Percentiles rank a stretch among this genome's conserved stretches.
These are phyloP conservation scores for Periconia sp. DNA, from an alignment of 2,329 filamentous ascomycete species.

Conservation along the genomic window DNA sequence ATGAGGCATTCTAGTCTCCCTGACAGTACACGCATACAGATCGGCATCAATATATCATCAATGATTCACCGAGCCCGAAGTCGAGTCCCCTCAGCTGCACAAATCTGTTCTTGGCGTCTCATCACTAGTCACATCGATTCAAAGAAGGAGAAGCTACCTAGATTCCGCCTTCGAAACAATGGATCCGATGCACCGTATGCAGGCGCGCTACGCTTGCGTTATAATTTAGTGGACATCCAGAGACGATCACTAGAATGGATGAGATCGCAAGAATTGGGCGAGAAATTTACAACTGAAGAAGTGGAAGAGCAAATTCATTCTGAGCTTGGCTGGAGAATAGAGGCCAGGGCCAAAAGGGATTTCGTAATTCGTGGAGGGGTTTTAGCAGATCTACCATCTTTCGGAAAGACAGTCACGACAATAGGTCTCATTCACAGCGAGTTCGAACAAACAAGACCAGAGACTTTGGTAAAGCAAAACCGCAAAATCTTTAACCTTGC, in stretches of 20 bases:
- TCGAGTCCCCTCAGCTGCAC: constrained; percentile 31
- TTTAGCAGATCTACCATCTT: constrained; percentile 68
- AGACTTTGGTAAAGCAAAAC: constrained; percentile 21
- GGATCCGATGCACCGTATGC: constrained; percentile 27
- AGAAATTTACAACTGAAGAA: constrained; percentile 50
- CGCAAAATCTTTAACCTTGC: constrained; percentile 13
- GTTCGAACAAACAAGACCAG: constrained; percentile 27
- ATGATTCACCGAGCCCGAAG: constrained; percentile 52
- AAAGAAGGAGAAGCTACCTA: constrained; percentile 39
- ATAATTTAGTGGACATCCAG: constrained; percentile 60
- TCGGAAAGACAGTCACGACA: constrained; percentile 69
- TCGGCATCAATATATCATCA: constrained; percentile 50
- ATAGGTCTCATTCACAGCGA: constrained; percentile 62
- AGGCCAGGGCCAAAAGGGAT: constrained; percentile 57
- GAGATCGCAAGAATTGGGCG: constrained; percentile 57
- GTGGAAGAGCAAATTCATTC: constrained; percentile 61
- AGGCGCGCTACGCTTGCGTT: constrained; percentile 40
- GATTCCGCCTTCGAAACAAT: constrained; percentile 54
- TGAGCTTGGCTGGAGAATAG: constrained; percentile 62
- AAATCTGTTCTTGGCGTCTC: constrained; percentile 53
- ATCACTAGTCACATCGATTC: constrained; percentile 51
- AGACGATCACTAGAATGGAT: constrained; percentile 65
- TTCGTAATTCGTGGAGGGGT: constrained; percentile 62
- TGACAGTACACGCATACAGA: constrained; percentile 43
- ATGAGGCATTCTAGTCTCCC: constrained; percentile 22